Evolutionary conservation across 2,329 filamentous ascomycete species (phyloP).

Genomic region (Didymellaceae sp.): DNA sequence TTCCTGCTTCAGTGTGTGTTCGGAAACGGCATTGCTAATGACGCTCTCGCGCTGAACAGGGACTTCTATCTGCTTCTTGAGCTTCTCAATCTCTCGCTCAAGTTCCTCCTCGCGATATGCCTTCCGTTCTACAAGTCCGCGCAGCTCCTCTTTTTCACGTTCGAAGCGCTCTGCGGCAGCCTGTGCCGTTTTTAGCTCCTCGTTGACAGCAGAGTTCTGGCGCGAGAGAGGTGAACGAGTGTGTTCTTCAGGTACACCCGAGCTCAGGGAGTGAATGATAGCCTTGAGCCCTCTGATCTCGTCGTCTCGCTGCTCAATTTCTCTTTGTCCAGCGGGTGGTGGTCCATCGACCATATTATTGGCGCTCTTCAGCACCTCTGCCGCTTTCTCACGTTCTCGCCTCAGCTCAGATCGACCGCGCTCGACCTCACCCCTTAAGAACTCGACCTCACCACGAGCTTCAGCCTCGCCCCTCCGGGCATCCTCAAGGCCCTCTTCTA

Average conservation of each 20-base stretch:
- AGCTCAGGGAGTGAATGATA: slow-evolving; percentile 93
- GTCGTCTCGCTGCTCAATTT: slow-evolving; percentile 92
- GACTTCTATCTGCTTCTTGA: slow-evolving; percentile 51
- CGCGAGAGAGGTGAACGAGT: slow-evolving; percentile 41
- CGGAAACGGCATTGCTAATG: slow-evolving; percentile 58
- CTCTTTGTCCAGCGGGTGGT: slow-evolving; percentile 63
- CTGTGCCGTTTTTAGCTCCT: slow-evolving; percentile 64
- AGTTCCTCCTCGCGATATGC: slow-evolving; percentile 79
- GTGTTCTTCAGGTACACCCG: slow-evolving; percentile 63
- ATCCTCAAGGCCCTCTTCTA: slow-evolving; percentile 96
- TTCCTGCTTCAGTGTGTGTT: slow-evolving; percentile 54
- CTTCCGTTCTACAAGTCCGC: slow-evolving; percentile 75
- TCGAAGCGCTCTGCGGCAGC: slow-evolving; percentile 73
- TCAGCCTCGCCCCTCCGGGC: slow-evolving; percentile 93
- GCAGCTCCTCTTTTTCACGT: slow-evolving; percentile 79
- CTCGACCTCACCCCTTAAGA: slow-evolving; percentile 92
- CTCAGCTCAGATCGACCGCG: slow-evolving; percentile 85
- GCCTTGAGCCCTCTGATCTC: slow-evolving; percentile 97
- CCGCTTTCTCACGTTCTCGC: slow-evolving; percentile 84
- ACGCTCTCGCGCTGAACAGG: slow-evolving; percentile 60
- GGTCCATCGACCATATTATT: slow-evolving; percentile 54
- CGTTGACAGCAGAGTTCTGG: slow-evolving; percentile 38
- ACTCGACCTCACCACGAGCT: slow-evolving; percentile 93
- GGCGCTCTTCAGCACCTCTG: slow-evolving; percentile 63
- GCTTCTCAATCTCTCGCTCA: slow-evolving; percentile 76